These are phyloP conservation scores for Mollisiaceae sp. DNA, from an alignment of 2,329 filamentous ascomycete species.

Conservation along the genomic window DNA sequence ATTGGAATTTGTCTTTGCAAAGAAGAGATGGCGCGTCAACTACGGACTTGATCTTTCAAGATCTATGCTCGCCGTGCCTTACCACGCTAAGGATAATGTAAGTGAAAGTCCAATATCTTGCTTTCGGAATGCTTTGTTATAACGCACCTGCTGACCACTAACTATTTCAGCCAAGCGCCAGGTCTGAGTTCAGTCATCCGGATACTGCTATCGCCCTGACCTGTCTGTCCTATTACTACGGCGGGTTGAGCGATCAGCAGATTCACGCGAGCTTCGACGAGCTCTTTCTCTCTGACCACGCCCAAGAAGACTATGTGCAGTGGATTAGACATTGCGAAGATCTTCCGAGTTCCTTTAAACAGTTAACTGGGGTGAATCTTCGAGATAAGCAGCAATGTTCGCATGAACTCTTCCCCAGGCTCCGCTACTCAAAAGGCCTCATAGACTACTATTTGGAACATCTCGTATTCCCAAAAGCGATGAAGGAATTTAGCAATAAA, in stretches of 20 bases:
- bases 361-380: conserved; percentile 61
- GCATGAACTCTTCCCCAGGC: conserved; percentile 54
- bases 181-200: conserved; percentile 67
- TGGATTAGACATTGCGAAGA: conserved; percentile 50
- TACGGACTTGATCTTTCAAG: conserved; percentile 67
- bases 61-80: conserved; percentile 64
- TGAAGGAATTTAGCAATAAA: conserved; percentile 67
- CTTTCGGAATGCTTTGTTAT: neutral
- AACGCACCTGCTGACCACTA: conserved; percentile 8
- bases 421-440: conserved; percentile 56
- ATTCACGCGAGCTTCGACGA: conserved; percentile 53
- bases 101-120: neutral
- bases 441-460: conserved; percentile 68
- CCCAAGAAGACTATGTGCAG: conserved; percentile 53
- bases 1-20: conserved; percentile 55
- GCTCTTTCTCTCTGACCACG: conserved; percentile 57
- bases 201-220: conserved; percentile 63
- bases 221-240: conserved; percentile 60
- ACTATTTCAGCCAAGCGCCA: conserved; percentile 48
- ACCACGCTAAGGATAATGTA: conserved; percentile 59
- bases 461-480: conserved; percentile 65
- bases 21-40: conserved; percentile 69
- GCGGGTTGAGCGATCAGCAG: conserved; percentile 57
- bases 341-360: conserved; percentile 46
- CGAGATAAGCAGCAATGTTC: conserved; percentile 56